Evolutionary conservation across 768 basidiomycete genomes (phyloP), one percentile per base, ranked within the genome.

Genomic region (Serendipita sp.): DNA sequence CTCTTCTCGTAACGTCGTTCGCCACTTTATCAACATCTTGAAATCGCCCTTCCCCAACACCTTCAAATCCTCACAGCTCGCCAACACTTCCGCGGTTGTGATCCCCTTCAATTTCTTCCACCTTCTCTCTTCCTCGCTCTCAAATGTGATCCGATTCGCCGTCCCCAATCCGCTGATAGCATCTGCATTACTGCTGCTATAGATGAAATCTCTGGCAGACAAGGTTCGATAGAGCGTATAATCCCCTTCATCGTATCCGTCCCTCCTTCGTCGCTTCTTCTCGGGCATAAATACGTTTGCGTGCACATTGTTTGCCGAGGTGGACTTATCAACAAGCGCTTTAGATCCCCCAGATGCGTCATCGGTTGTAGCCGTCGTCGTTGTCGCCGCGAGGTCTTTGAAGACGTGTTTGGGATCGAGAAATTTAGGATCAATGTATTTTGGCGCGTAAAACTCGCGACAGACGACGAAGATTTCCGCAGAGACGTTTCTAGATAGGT

Each of bases 391-490:
- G 24, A 90, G 77, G 62, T 97, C 95, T 74, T 96, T 94, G 81
- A 99, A 99, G 68, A 99, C 96, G 71, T 97, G 92, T 72, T 86
- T 91, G 2, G 95, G 91, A 73, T 97, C 94, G 67, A 99, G 85
- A 76, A 99, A 96, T 75, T 95, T 96, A 13, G 95, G 93, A 71
- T 99, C 96, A 70, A 99, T 95, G 70, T 87, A 81, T 74, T 90
- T 92, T 2, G 96, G 96, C 7, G 94, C 92, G 65, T 91, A 81
- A 77, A 92, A 99, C 65, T 90, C 91, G 65, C 86, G 87, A 75
- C 96, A 99, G 60, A 97, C 91, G 70, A 99, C 96, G 79, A 99
- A 99, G 72, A 99, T 99, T 76, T 99, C 96, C 11, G 96, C 96
- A 48, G 96, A 99, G 48, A 99, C 96, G 76, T 95, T 97, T 77